Evolutionary conservation across 2,329 filamentous ascomycete species (phyloP), one percentile per base, ranked within the genome.

Genomic region (Xylaria sp.): DNA sequence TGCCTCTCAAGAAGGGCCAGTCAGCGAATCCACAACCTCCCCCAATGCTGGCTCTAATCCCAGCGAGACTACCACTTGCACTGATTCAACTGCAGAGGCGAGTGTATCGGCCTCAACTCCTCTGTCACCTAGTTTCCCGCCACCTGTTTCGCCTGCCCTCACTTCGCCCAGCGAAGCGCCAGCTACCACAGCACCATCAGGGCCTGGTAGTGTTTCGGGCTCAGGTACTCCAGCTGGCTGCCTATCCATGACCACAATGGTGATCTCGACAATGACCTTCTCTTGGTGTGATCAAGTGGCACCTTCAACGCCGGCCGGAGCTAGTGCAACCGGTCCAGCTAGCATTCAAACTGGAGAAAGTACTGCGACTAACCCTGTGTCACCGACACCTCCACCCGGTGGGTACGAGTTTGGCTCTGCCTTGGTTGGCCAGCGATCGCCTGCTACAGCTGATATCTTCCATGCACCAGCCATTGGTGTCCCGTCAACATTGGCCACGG

Each of bases 281-380:
- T 75, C 75, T 7, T 78, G 76, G 76, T 78, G 76, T 67, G 74
- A 68, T 60, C 72, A 75, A 63, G 70, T 75, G 30, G 71, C 71
- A 45, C 67, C 74, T n/a, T 56, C 69, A 9, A 61, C 69, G 39
- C 66, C 70, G 9, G 32, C 55, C 32, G 62, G 17, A 56, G 57
- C 48, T 21, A 68, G 54, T 21, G 47, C 48, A 39, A 71, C 69
- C 2, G 66, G 54, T 4, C 63, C 53, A 50, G 32, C 57, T 34
- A 64, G 65, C 53, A 58, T 56, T 48, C 56, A 61, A 24, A 67
- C 68, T 53, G 59, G 50, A 17, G 59, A 47, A 19, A 60, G 51
- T 30, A 24, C 47, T 14, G 30, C 48, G 27, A 54, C 60, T 12
- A 34, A 42, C 36, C 45, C 55, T 36, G 62, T 64, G 6, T 66